A percentile compares a stretch with the other conserved stretches of the same genome.
Evolutionary conservation across 768 basidiomycete species (phyloP).

Genomic region (Boletus subparvulus): DNA sequence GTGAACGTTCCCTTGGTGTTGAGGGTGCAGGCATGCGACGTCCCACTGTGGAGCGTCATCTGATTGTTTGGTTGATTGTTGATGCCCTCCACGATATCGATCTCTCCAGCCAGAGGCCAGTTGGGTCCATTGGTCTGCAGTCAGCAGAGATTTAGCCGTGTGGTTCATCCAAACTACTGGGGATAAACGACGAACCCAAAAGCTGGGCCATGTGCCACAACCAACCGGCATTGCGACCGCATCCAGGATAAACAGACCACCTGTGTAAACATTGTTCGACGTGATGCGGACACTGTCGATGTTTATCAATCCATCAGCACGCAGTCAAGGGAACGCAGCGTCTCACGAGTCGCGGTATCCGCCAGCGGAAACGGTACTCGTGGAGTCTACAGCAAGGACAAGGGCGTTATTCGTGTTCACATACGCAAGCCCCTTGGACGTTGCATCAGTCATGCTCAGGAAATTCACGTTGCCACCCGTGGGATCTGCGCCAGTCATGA

Average conservation of each 20-base stretch:
- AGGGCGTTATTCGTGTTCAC: slow-evolving; percentile 53
- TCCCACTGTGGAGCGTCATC: slow-evolving; percentile 61
- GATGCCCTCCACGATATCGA: slow-evolving; percentile 75
- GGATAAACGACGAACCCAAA: slow-evolving; percentile 36
- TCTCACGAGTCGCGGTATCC: slow-evolving; percentile 53
- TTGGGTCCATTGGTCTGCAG: slow-evolving; percentile 45
- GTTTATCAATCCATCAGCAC: neutral
- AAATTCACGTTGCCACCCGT: slow-evolving; percentile 71
- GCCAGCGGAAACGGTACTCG: slow-evolving; percentile 44
- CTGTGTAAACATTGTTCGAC: slow-evolving; percentile 54
- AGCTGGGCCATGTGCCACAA: slow-evolving; percentile 62
- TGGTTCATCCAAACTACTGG: neutral
- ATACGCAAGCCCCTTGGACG: slow-evolving; percentile 52
- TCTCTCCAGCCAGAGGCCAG: slow-evolving; percentile 59
- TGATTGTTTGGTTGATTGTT: slow-evolving; percentile 58
- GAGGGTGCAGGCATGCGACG: slow-evolving; percentile 34
- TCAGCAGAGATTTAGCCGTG: neutral
- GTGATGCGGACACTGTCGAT: slow-evolving; percentile 60
- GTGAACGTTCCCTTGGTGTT: slow-evolving; percentile 11
- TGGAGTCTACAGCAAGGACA: slow-evolving; percentile 62
- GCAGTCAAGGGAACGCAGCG: neutral
- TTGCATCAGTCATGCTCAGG: slow-evolving; percentile 46
- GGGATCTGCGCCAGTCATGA: slow-evolving; percentile 60
- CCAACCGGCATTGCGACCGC: slow-evolving; percentile 68
- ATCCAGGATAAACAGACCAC: slow-evolving; percentile 74